These are phyloP conservation scores for Cytospora paraplurivora DNA, from an alignment of 2,329 filamentous ascomycete genomes.

Conservation along the genomic window DNA sequence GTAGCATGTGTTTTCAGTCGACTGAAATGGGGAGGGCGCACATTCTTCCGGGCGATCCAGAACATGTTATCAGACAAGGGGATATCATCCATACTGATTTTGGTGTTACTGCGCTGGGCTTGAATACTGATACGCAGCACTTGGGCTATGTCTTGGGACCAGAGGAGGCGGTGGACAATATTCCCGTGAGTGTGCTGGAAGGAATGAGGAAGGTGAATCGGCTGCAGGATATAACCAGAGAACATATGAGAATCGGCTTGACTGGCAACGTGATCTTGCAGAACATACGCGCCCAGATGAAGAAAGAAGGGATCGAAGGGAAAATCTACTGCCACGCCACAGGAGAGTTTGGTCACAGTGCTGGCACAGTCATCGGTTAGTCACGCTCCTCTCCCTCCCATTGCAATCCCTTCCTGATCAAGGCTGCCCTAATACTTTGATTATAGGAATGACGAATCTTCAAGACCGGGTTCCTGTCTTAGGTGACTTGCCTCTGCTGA, in stretches of 20 bases:
- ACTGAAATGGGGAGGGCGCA: not conserved
- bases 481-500: slow-evolving; percentile 48
- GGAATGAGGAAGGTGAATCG: slow-evolving; percentile 50
- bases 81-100: slow-evolving; percentile 54
- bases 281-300: slow-evolving; percentile 44
- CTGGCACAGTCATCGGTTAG: slow-evolving; percentile 50
- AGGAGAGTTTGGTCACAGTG: slow-evolving; percentile 54
- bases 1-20: slow-evolving; percentile 22
- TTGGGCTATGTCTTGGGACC: slow-evolving; percentile 51
- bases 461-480: slow-evolving; percentile 50
- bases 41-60: slow-evolving; percentile 26
- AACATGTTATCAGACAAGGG: slow-evolving; percentile 44
- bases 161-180: slow-evolving; percentile 43
- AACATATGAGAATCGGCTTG: slow-evolving; percentile 47
- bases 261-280: slow-evolving; percentile 50
- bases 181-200: slow-evolving; percentile 45
- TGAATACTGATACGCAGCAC: slow-evolving; percentile 55
- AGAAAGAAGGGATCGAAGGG: slow-evolving; percentile 46
- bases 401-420: not conserved
- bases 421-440: not conserved
- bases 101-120: slow-evolving; percentile 48
- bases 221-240: slow-evolving; percentile 50
- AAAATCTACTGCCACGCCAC: slow-evolving; percentile 53
- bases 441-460: slow-evolving; percentile 51
- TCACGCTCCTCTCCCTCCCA: not conserved